Base-by-base conservation (phyloP, 352 stramenopile genomes). In the Pythium sukuiense region DNA sequence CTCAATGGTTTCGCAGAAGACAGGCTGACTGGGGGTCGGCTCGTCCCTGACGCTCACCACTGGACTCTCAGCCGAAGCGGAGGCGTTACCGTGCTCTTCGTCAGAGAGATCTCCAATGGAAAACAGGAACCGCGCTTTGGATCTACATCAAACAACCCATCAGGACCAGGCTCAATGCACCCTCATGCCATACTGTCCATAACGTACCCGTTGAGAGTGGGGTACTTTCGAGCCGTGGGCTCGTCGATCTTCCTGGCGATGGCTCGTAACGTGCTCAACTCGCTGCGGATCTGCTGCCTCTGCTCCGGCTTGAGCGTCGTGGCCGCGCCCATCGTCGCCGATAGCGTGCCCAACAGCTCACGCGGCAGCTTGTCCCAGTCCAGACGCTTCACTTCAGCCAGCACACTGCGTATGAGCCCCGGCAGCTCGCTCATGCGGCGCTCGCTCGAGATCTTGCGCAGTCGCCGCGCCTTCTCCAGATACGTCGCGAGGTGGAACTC, bases 391-490 rank as follows among this genome's bases (percentile, higher is more conserved):
- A 69, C 53, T 55, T 59, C 43, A 0, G n/a, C 26, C 18, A 63
- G 12, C 14, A 69, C 30, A 2, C 29, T 24, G 5, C 30, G 32
- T 11, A 69, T 69, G 5, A 69, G 26, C 3, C 32, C 46, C 6
- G 62, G 62, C 4, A 69, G 35, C 54, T 69, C 54, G 35, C 26
- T 20, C 46, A 63, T 59, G 20, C 55, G 62, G 2, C 55, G 30
- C 14, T 69, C 54, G 33, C 54, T 59, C 24, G 62, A 69, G 32
- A 62, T 62, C 54, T 63, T 63, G 30, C 55, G 62, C 33, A 69
- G 46, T 18, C 46, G 54, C 4, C 62, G 41, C 16, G 62, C 62
- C 29, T 69, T 63, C 24, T 69, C 62, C 12, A 63, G 20, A 20
- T 45, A 63, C 24, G 24, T 20, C 6, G 62, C 43, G 11, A 57